These are phyloP conservation scores for Poteriospumella lacustris DNA, from an alignment of 108 stramenopile species.

Conservation along the genomic window DNA sequence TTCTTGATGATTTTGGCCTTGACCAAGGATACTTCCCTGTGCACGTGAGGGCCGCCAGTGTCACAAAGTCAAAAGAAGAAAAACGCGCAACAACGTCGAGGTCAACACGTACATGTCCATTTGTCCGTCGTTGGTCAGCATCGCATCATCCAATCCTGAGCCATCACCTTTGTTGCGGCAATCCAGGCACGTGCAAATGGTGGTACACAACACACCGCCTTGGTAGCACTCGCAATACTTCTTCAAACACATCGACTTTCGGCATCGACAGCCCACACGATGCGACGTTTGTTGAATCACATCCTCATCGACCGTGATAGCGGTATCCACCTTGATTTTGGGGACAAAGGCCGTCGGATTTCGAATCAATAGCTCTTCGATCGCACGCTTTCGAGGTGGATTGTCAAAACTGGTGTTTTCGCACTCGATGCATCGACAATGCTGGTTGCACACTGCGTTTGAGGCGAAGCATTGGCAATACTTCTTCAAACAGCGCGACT, in stretches of 20 bases:
- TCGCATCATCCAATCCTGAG: no score
- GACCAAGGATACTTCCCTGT: no score
- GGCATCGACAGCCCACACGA: conserved; percentile 38
- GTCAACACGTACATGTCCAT: no score
- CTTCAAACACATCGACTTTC: conserved; percentile 55
- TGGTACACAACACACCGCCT: conserved; percentile 68
- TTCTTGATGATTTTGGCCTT: no score
- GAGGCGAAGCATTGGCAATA: conserved; percentile 35
- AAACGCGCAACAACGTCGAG: no score
- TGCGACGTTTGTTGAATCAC: no score
- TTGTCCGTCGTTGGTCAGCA: no score
- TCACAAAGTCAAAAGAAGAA: no score
- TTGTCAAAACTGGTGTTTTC: no score
- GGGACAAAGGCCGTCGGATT: background rate
- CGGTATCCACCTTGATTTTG: background rate
- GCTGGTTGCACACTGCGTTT: background rate
- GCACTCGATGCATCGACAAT: background rate
- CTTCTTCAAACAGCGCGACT: conserved; percentile 56
- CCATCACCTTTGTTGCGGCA: conserved; percentile 67
- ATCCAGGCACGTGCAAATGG: conserved; percentile 78
- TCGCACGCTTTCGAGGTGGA: no score
- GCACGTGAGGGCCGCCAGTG: no score
- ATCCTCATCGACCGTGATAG: background rate
- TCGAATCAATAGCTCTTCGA: no score
- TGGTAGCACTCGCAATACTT: conserved; percentile 86